A percentile compares a stretch with the other conserved stretches of the same genome.
These are phyloP conservation scores for Acer campestre DNA, from an alignment of 345 rosid species.

Conservation along the genomic window DNA sequence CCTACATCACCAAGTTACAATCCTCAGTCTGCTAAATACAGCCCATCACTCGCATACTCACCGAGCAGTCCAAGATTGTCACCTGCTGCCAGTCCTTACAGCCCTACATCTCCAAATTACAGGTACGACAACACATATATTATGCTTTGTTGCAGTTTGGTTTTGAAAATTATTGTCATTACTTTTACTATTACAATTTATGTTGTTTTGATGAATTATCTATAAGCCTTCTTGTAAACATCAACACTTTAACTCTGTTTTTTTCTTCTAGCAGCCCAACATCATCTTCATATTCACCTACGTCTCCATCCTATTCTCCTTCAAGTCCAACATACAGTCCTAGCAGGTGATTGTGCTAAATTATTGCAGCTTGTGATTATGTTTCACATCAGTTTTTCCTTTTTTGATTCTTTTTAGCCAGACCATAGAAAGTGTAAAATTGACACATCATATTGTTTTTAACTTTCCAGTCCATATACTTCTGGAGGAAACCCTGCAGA, in stretches of 20 bases:
- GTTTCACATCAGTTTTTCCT: slow-evolving; percentile 4
- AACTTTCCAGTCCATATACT: slow-evolving; percentile 47
- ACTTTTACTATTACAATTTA: background rate
- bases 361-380: slow-evolving; percentile 6
- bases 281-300: slow-evolving; percentile 88
- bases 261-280: slow-evolving; percentile 65
- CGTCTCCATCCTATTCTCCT: slow-evolving; percentile 92
- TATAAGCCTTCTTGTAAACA: background rate
- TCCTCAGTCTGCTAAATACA: slow-evolving; percentile 68
- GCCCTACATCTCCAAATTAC: slow-evolving; percentile 93
- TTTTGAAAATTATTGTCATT: background rate
- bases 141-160: background rate
- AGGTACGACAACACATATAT: slow-evolving; percentile 45
- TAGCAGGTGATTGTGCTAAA: slow-evolving; percentile 60
- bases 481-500: slow-evolving; percentile 54
- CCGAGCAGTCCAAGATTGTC: slow-evolving; percentile 92
- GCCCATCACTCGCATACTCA: slow-evolving; percentile 84
- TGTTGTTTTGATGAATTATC: background rate
- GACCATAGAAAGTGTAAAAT: no score
- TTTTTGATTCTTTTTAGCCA: background rate
- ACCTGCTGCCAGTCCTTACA: slow-evolving; percentile 86
- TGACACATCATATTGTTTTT: background rate
- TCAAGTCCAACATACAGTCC: slow-evolving; percentile 94
- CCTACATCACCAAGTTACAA: slow-evolving; percentile 64
- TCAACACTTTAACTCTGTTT: background rate